Conservation (phyloP, 176 grass and related monocot genomes). For the Oryza meyeriana region DNA sequence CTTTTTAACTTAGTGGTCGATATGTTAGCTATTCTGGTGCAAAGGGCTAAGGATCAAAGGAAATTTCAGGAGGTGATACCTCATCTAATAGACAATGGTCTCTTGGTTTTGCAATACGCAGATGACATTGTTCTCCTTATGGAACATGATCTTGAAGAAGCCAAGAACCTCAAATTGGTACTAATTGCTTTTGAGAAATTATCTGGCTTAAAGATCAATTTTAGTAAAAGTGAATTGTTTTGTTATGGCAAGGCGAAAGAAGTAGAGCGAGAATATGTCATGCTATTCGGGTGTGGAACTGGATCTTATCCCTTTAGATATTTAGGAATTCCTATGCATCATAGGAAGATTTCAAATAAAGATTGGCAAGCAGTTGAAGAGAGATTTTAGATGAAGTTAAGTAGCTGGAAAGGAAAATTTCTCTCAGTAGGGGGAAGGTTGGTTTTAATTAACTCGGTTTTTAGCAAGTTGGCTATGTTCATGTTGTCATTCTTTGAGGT, state of each 20-base stretch:
- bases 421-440: background rate
- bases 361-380: background rate
- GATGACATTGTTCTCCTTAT: background rate
- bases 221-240: background rate
- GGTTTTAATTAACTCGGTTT: background rate
- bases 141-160: background rate
- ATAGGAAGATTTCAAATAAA: background rate
- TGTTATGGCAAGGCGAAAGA: background rate
- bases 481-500: no score
- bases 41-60: no score
- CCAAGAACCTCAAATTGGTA: no score
- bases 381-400: background rate
- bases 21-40: no score
- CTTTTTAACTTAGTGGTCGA: no score
- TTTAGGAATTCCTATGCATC: background rate
- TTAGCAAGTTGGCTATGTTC: background rate
- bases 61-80: no score
- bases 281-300: background rate
- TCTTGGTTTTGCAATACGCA: background rate
- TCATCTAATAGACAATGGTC: no score
- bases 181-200: no score
- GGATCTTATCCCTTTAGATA: background rate
- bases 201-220: no score
- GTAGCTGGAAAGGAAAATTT: background rate
- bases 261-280: background rate